phyloP scores from a whole-genome alignment of 2,329 filamentous ascomycete species.

The Colletotrichum sp. region DNA sequence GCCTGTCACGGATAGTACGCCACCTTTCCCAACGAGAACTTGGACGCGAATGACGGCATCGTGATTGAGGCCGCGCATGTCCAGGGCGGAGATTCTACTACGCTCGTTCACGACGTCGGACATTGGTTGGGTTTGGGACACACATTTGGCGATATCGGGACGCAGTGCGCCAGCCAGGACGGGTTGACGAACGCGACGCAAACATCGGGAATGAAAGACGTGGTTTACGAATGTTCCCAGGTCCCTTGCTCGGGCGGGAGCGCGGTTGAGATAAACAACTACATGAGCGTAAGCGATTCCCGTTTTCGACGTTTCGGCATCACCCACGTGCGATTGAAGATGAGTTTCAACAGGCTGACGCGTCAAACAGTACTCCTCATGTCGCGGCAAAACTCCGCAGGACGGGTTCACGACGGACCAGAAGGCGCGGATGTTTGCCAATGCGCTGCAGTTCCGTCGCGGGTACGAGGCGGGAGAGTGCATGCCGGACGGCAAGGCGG shows the following conservation, averaged over 20 bases:
- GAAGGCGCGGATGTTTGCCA: slow-evolving; percentile 27
- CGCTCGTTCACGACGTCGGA: slow-evolving; percentile 30
- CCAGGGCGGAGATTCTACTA: slow-evolving; percentile 22
- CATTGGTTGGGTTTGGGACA: slow-evolving; percentile 23
- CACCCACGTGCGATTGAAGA: background rate
- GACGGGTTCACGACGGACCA: slow-evolving; percentile 27
- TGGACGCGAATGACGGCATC: slow-evolving; percentile 9
- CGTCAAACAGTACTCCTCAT: slow-evolving; percentile 12
- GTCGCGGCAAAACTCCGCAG: slow-evolving; percentile 13
- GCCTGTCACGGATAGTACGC: background rate
- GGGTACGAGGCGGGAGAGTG: slow-evolving; percentile 25
- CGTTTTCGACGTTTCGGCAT: background rate
- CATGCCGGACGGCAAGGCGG: slow-evolving; percentile 9
- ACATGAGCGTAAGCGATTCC: slow-evolving; percentile 24
- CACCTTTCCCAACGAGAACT: slow-evolving; percentile 11
- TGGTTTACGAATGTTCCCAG: slow-evolving; percentile 22
- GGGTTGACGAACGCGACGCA: slow-evolving; percentile 24
- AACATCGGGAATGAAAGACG: slow-evolving; percentile 18
- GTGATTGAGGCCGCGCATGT: slow-evolving; percentile 10
- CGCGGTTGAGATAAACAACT: slow-evolving; percentile 23
- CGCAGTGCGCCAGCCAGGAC: slow-evolving; percentile 20
- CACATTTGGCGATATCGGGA: slow-evolving; percentile 7
- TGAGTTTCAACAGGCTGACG: background rate
- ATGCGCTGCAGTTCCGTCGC: slow-evolving; percentile 25
- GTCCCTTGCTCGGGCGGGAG: slow-evolving; percentile 2